These are phyloP conservation scores for Oxytropis ochrocephala DNA, from an alignment of 306 rosid species.

Conservation along the genomic window DNA sequence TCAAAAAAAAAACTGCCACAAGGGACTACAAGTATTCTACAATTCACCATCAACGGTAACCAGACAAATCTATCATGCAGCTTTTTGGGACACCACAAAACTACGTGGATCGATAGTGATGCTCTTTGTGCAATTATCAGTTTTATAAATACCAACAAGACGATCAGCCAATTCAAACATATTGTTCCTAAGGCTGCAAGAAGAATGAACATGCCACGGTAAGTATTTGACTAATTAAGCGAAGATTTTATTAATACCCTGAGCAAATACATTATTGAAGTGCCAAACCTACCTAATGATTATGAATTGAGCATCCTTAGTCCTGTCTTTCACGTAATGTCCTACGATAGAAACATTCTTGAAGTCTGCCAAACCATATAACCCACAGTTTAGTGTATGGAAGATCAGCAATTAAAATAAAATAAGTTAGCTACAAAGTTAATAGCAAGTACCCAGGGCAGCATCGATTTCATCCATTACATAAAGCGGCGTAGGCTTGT, in stretches of 20 bases:
- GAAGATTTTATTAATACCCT: background rate
- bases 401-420: background rate
- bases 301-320: conserved; percentile 85
- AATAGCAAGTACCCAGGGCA: conserved; percentile 55
- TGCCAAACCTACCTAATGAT: conserved; percentile 65
- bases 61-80: conserved; percentile 36
- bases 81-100: conserved; percentile 66
- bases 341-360: conserved; percentile 93
- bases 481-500: conserved; percentile 94
- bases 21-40: conserved; percentile 5
- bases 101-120: conserved; percentile 77
- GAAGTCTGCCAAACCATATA: conserved; percentile 53
- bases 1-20: too few species aligned
- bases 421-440: background rate
- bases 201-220: background rate
- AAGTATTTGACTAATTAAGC: background rate
- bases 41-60: background rate
- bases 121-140: conserved; percentile 95
- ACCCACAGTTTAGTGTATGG: conserved; percentile 15
- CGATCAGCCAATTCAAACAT: conserved; percentile 98
- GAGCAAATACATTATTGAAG: background rate
- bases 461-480: conserved; percentile 99
- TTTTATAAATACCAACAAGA: conserved; percentile 87
- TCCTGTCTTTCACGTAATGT: conserved; percentile 89
- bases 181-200: conserved; percentile 79